Evolutionary conservation across 2,329 filamentous ascomycete genomes (phyloP), one percentile per base, ranked within the genome.

Genomic region (Stagonosporopsis tanaceti): DNA sequence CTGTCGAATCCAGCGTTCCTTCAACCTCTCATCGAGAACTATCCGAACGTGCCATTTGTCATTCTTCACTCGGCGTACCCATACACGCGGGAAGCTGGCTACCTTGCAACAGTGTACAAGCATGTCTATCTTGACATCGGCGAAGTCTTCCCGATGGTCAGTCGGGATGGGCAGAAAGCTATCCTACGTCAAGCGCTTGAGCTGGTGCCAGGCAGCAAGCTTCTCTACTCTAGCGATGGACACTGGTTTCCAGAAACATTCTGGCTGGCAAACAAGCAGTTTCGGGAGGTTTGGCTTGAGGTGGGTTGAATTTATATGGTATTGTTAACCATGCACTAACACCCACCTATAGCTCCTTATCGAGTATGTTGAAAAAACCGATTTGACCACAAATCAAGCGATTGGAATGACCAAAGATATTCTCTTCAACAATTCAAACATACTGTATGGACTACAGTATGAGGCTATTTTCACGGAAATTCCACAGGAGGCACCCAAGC

Each of bases 111-210:
- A 0, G 87, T 90, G 22, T 95, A 93, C 70, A 81, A 85, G 24
- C 94, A 96, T 68, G 90, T 91, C 1, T 95, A 92, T 70, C 85
- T 92, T 12, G 92, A 96, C 69, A 86, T 96, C 51, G 91, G 92
- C 1, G 89, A 93, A 69, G 88, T 95, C 0, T 96, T 95, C 59
- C 91, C 91, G 0, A 88, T 88, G 76, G 76, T 95, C 35, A 93
- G 89, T 61, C 84, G 89, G 46, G 87, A 92, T 57, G 92, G 91
- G 0, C 91, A 96, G 72, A 87, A 90, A 64, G 80, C 81, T 0
- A 84, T 92, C 1, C 63, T 96, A 12, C 85, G 87, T 41, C 85
- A 95, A 69, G 86, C 90, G 1, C 76, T 96, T 8, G 92, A 96
- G 72, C 74, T 94, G 4, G 89, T 87, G 22, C 91, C 92, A 0